A percentile compares a stretch with the other conserved stretches of the same genome.
Conservation (phyloP, 768 basidiomycete genomes). For the Termitomyces sp. region DNA sequence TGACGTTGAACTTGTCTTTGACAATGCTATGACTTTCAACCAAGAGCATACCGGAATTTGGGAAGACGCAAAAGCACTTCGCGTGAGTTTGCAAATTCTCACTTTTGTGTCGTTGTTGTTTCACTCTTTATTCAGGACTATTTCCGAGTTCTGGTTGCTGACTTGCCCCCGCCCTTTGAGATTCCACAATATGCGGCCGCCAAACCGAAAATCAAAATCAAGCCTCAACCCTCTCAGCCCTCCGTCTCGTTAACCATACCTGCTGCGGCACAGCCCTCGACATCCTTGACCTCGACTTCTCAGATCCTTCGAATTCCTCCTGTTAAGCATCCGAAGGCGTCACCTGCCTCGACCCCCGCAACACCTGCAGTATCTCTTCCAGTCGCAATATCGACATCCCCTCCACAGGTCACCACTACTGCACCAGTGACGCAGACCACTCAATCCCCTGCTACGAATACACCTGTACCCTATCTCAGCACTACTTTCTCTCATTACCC, state of each 20-base stretch:
- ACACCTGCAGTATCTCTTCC: slow-evolving; percentile 17
- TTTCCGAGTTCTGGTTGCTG: slow-evolving; percentile 74
- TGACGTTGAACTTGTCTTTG: slow-evolving; percentile 88
- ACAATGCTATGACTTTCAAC: slow-evolving; percentile 87
- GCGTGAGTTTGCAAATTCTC: slow-evolving; percentile 38
- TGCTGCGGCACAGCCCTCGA: slow-evolving; percentile 11
- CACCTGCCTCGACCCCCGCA: slow-evolving; percentile 17
- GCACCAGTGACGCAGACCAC: slow-evolving; percentile 14
- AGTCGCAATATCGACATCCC: slow-evolving; percentile 19
- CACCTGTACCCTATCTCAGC: slow-evolving; percentile 31
- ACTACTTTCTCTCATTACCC: slow-evolving; percentile 49
- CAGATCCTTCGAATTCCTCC: slow-evolving; percentile 38
- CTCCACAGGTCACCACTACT: slow-evolving; percentile 19
- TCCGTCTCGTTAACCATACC: slow-evolving; percentile 17
- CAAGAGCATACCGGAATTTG: slow-evolving; percentile 80
- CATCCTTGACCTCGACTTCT: slow-evolving; percentile 16
- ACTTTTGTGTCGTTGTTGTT: slow-evolving; percentile 5
- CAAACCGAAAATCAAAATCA: slow-evolving; percentile 68
- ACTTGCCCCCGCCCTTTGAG: slow-evolving; percentile 65
- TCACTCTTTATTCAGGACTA: slow-evolving; percentile 46
- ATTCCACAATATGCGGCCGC: slow-evolving; percentile 59
- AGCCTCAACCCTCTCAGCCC: slow-evolving; percentile 40
- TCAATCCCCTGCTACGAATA: slow-evolving; percentile 24
- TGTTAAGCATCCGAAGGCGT: slow-evolving; percentile 11
- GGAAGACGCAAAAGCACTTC: slow-evolving; percentile 68